Conservation (phyloP, 352 stramenopile species). For the Phytopythium ostracodes region DNA sequence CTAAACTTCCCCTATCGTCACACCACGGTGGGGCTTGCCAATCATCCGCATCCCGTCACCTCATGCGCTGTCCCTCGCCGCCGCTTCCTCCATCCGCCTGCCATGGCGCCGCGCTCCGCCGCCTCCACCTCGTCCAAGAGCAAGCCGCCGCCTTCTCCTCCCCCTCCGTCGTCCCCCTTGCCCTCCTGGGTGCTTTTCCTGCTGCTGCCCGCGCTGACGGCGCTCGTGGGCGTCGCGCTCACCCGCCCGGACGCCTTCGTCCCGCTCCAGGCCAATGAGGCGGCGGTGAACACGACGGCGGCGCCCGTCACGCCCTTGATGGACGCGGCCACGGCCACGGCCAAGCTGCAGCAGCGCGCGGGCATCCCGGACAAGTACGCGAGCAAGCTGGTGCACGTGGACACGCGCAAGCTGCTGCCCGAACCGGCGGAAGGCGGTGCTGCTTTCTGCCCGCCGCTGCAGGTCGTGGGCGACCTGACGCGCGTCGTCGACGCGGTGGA, state of each 20-base stretch:
- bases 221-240: conserved; percentile 26
- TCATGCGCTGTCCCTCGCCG: too few species aligned
- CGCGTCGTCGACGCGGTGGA: conserved; percentile 35
- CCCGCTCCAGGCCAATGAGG: background rate
- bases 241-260: background rate
- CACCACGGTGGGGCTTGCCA: background rate
- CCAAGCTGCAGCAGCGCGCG: conserved; percentile 3
- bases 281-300: background rate
- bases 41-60: too few species aligned
- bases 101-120: background rate
- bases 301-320: background rate
- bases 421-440: conserved; percentile 2
- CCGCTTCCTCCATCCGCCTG: background rate
- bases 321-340: conserved; percentile 4
- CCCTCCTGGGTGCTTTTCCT: conserved; percentile 27
- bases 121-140: background rate
- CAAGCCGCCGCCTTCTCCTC: background rate
- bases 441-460: conserved; percentile 21
- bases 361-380: conserved; percentile 45
- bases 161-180: background rate
- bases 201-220: conserved; percentile 24
- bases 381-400: conserved; percentile 48
- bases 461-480: conserved; percentile 21
- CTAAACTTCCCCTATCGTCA: background rate
- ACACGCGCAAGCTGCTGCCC: conserved; percentile 34